Conservation (phyloP, 73 alveolate genomes). For the Effrenium voratum region DNA sequence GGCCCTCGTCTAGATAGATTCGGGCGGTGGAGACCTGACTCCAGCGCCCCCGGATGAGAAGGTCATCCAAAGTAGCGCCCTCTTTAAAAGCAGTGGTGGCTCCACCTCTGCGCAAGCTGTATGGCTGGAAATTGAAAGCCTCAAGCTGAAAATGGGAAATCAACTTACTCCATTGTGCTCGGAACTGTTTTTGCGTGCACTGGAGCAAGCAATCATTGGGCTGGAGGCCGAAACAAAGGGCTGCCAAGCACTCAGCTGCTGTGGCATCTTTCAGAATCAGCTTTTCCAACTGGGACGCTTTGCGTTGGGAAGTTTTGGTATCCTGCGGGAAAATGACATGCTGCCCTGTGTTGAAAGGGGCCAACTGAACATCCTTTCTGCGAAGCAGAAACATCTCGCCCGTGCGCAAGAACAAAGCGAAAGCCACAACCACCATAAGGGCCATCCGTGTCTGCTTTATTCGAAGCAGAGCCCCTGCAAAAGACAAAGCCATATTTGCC, state of each 20-base stretch:
- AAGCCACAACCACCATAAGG: not conserved
- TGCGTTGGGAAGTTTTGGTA: not conserved
- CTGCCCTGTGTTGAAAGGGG: too few relatives aligned
- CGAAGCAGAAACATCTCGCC: not conserved
- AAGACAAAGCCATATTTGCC: not conserved
- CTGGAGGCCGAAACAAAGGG: not conserved
- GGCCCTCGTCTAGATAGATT: not conserved
- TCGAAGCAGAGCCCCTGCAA: not conserved
- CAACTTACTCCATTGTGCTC: not conserved
- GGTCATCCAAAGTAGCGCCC: conserved; percentile 1
- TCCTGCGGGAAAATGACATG: not conserved
- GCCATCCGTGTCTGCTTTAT: not conserved
- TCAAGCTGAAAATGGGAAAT: not conserved
- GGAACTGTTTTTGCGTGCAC: not conserved
- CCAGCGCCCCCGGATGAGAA: not conserved
- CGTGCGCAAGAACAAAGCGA: not conserved
- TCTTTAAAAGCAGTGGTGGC: not conserved
- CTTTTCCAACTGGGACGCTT: not conserved
- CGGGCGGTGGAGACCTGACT: not conserved
- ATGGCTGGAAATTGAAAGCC: not conserved
- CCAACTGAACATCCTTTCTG: not conserved
- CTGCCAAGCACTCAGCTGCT: not conserved
- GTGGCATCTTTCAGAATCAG: not conserved
- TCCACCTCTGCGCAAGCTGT: not conserved
- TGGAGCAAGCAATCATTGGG: not conserved